Base-by-base conservation (phyloP, 2,329 filamentous ascomycete genomes). In the Dendryphion nanum region DNA sequence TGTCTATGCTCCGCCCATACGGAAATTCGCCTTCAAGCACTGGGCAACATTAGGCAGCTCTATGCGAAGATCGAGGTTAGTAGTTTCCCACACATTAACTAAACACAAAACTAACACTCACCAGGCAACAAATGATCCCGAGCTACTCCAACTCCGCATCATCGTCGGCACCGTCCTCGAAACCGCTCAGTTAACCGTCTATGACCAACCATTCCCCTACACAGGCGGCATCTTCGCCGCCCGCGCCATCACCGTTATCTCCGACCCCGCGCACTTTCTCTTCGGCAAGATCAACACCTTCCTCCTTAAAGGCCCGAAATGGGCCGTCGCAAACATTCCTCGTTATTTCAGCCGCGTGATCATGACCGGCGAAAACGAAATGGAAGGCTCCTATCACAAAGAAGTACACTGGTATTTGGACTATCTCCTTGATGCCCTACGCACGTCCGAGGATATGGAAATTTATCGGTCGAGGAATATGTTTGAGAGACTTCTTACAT, bases 281-380 rank as follows among this genome's bases (percentile, higher is more conserved):
- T 97, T 95, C 61, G 79, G 82, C 41, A 95, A 95, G 61, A 71
- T 93, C 66, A 95, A 95, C 69, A 74, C 76, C 5, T 96, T 90
- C 62, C 77, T 97, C 23, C 87, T 87, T 16, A 82, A 82, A 35
- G 79, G 82, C 0, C 90, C 91, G 1, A 66, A 75, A 17, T 97
- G 91, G 91, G 75, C 82, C 10, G 59, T 75, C 8, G 64, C 64
- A 18, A 76, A 76, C 31, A 61, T 83, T 4, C 72, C 77, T 1
- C 72, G 72, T 1, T 78, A 80, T 56, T 82, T 79, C 72, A 68
- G 83, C 14, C 79, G 86, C 42, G 83, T 81, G 57, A 79, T 93
- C 17, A 77, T 93, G 6, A 73, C 91, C n/a, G 79, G 81, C 36
- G 77, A 82, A 44, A 86, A 89, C 0, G 75, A 85, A 33, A 85